Percentiles rank a stretch among this genome's conserved stretches.
Conservation (phyloP, 257 asterid genomes). For the Capsicum baccatum region DNA sequence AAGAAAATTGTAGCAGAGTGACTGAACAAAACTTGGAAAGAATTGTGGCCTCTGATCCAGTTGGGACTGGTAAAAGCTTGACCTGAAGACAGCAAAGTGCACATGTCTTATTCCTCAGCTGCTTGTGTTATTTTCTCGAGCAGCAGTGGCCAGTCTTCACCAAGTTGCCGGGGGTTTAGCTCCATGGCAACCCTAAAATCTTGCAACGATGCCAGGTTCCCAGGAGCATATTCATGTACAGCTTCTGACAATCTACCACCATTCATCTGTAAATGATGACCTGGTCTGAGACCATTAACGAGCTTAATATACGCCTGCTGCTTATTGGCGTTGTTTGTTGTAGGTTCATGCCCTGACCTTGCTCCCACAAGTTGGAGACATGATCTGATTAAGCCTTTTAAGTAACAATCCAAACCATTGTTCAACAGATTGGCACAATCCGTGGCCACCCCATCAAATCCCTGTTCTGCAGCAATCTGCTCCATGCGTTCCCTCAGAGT, state of each 20-base stretch:
- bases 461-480: slow-evolving; percentile 69
- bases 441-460: slow-evolving; percentile 74
- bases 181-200: slow-evolving; percentile 90
- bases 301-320: slow-evolving; percentile 50
- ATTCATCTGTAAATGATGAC: slow-evolving; percentile 60
- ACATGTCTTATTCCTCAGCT: slow-evolving; percentile 59
- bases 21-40: slow-evolving; percentile 37
- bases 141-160: slow-evolving; percentile 89
- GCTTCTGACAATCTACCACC: slow-evolving; percentile 50
- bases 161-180: slow-evolving; percentile 81
- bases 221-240: slow-evolving; percentile 47
- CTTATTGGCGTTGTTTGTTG: slow-evolving; percentile 46
- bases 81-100: slow-evolving; percentile 42
- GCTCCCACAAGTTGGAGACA: slow-evolving; percentile 64
- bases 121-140: slow-evolving; percentile 69
- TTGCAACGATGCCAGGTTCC: slow-evolving; percentile 58
- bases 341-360: slow-evolving; percentile 53
- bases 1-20: slow-evolving; percentile 20
- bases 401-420: slow-evolving; percentile 72
- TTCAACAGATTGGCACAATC: slow-evolving; percentile 78
- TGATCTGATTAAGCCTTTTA: slow-evolving; percentile 70
- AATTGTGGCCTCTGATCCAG: slow-evolving; percentile 53
- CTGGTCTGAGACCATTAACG: slow-evolving; percentile 70
- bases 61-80: slow-evolving; percentile 36
- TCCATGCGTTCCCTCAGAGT: slow-evolving; percentile 74